phyloP scores from a whole-genome alignment of 495 filamentous ascomycete genomes.

The Trypethelium eluteriae region DNA sequence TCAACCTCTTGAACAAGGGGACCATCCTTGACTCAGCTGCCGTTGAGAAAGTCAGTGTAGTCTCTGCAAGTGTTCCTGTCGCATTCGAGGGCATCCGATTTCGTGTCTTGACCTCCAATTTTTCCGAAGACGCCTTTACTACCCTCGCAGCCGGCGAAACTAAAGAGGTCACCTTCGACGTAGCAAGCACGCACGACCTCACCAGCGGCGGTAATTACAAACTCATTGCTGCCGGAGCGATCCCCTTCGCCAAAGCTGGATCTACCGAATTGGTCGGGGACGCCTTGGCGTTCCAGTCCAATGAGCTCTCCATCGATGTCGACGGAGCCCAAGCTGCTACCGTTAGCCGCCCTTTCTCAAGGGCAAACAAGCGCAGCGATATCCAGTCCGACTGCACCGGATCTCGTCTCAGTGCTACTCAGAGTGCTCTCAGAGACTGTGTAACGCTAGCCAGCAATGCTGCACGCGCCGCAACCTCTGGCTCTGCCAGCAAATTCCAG shows the following conservation, averaged over 20 bases:
- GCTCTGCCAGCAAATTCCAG: slow-evolving; percentile 44
- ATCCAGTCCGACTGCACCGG: slow-evolving; percentile 45
- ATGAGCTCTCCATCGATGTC: slow-evolving; percentile 43
- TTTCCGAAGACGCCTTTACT: slow-evolving; percentile 48
- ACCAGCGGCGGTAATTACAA: slow-evolving; percentile 43
- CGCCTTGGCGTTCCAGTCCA: slow-evolving; percentile 40
- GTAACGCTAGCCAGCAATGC: slow-evolving; percentile 47
- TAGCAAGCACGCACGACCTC: slow-evolving; percentile 51
- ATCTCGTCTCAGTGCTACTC: slow-evolving; percentile 36
- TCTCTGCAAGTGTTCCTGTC: slow-evolving; percentile 44
- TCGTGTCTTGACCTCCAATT: slow-evolving; percentile 40
- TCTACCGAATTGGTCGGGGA: slow-evolving; percentile 42
- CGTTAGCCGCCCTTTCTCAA: slow-evolving; percentile 39
- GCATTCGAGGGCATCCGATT: slow-evolving; percentile 52
- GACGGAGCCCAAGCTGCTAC: slow-evolving; percentile 46
- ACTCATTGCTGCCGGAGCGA: slow-evolving; percentile 42
- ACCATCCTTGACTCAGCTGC: slow-evolving; percentile 52
- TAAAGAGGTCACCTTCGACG: slow-evolving; percentile 50
- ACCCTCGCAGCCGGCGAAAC: slow-evolving; percentile 50
- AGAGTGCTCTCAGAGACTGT: slow-evolving; percentile 45
- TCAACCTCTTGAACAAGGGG: slow-evolving; percentile 56
- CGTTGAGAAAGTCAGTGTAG: slow-evolving; percentile 55
- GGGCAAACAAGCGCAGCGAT: slow-evolving; percentile 44
- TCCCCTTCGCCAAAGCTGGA: slow-evolving; percentile 44
- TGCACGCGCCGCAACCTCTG: slow-evolving; percentile 44